These are phyloP conservation scores for Wolfiporia cocos DNA, from an alignment of 1,284 basidiomycete species.

Conservation along the genomic window DNA sequence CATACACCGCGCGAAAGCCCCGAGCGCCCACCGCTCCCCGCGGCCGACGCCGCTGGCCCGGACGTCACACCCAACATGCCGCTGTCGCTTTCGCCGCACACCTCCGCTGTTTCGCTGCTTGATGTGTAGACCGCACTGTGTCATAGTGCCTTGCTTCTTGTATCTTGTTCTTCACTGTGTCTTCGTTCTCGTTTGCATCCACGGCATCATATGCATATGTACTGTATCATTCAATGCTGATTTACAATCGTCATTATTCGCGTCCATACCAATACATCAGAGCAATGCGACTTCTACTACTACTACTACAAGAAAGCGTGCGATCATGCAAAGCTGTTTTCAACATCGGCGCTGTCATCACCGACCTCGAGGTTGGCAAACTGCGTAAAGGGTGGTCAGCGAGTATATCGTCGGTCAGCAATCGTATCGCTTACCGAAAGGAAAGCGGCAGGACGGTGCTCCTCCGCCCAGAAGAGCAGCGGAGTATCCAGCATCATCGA, in stretches of 20 bases:
- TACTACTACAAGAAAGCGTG: constrained; percentile 2
- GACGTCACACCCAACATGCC: constrained; percentile 21
- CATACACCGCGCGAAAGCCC: constrained; percentile 10
- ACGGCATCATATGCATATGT: too few species aligned
- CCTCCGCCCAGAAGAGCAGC: constrained; percentile 92
- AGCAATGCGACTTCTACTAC: constrained; percentile 7
- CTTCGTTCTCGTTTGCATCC: too few species aligned
- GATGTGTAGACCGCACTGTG: too few species aligned
- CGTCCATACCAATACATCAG: constrained; percentile 6
- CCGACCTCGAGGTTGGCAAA: constrained; percentile 83
- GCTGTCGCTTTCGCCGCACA: constrained; percentile 25
- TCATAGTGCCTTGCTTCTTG: too few species aligned
- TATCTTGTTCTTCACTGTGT: too few species aligned
- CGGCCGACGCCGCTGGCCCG: constrained; percentile 10
- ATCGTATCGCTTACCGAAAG: constrained; percentile 58
- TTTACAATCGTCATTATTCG: too few species aligned
- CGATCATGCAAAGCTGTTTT: constrained; percentile 74
- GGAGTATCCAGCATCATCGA: constrained; percentile 89
- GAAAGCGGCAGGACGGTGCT: constrained; percentile 90
- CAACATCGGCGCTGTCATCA: constrained; percentile 87
- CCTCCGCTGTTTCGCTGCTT: constrained; percentile 8
- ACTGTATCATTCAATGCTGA: too few species aligned
- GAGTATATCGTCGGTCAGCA: too few species aligned
- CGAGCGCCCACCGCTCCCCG: background rate
- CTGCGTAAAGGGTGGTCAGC: constrained; percentile 28